Conservation (phyloP, 306 rosid species). For the Abrus precatorius region DNA sequence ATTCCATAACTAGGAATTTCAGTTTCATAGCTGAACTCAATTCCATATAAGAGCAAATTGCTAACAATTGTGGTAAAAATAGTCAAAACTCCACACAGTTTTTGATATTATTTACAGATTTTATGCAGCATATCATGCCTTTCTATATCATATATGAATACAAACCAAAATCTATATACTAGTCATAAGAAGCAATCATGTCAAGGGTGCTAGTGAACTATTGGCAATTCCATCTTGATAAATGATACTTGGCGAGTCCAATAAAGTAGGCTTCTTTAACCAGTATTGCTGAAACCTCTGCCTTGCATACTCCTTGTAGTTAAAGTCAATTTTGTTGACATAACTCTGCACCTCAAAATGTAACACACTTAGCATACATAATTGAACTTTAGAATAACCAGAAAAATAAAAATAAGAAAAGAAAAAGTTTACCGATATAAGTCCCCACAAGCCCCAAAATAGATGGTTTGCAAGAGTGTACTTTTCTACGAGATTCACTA, state of each 20-base stretch:
- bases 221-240: constrained; percentile 26
- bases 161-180: constrained; percentile 4
- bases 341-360: constrained; percentile 62
- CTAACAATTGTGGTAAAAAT: neutral
- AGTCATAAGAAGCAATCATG: constrained; percentile 37
- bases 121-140: constrained; percentile 20
- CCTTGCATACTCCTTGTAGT: constrained; percentile 85
- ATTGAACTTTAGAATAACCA: neutral
- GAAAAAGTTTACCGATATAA: constrained; percentile 73
- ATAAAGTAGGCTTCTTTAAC: constrained; percentile 60
- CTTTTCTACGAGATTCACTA: constrained; percentile 63
- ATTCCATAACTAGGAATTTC: constrained; percentile 1
- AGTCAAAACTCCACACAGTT: constrained; percentile 22
- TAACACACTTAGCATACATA: constrained; percentile 26
- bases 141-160: constrained; percentile 20
- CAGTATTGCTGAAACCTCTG: constrained; percentile 88
- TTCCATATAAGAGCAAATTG: constrained; percentile 17
- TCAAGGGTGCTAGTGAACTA: constrained; percentile 21
- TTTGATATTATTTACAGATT: constrained; percentile 37
- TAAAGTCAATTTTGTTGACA: constrained; percentile 86
- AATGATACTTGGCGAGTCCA: constrained; percentile 50
- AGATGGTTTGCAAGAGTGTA: constrained; percentile 88
- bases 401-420: neutral
- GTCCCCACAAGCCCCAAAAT: constrained; percentile 97
- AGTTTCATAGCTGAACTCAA: constrained; percentile 15